These are phyloP conservation scores for Ceratobasidium sp. DNA, from an alignment of 1,284 basidiomycete genomes.

Conservation along the genomic window DNA sequence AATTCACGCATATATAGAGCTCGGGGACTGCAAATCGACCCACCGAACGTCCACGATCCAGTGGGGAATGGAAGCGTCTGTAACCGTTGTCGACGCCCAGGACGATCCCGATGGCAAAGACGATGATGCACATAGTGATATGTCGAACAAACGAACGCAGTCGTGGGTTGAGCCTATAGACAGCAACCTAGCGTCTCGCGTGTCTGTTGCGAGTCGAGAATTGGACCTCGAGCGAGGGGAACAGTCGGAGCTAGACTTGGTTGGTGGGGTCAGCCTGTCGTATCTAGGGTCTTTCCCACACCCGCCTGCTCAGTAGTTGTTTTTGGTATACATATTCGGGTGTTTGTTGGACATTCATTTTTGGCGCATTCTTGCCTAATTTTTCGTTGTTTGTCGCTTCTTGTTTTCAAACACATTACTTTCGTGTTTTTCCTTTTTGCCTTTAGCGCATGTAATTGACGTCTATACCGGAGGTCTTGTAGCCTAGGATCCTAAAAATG, in stretches of 20 bases:
- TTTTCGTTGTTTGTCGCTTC: neutral
- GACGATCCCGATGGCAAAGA: neutral
- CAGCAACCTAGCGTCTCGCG: neutral
- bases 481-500: too few species aligned
- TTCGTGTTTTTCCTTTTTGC: too few species aligned
- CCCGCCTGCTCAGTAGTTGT: neutral
- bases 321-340: neutral
- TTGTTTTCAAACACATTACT: too few species aligned
- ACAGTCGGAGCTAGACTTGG: neutral
- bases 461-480: too few species aligned
- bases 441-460: too few species aligned
- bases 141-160: neutral
- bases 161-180: constrained; percentile 11
- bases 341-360: neutral
- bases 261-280: constrained; percentile 8
- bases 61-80: neutral
- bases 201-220: constrained; percentile 1
- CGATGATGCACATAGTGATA: constrained; percentile 9
- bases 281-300: constrained; percentile 20
- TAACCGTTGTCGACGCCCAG: neutral
- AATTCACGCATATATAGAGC: constrained; percentile 32
- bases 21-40: neutral
- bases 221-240: constrained; percentile 20
- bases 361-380: neutral
- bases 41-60: neutral